These are phyloP conservation scores for Emmonsiellopsis sp. DNA, from an alignment of 2,329 filamentous ascomycete genomes.

Conservation along the genomic window DNA sequence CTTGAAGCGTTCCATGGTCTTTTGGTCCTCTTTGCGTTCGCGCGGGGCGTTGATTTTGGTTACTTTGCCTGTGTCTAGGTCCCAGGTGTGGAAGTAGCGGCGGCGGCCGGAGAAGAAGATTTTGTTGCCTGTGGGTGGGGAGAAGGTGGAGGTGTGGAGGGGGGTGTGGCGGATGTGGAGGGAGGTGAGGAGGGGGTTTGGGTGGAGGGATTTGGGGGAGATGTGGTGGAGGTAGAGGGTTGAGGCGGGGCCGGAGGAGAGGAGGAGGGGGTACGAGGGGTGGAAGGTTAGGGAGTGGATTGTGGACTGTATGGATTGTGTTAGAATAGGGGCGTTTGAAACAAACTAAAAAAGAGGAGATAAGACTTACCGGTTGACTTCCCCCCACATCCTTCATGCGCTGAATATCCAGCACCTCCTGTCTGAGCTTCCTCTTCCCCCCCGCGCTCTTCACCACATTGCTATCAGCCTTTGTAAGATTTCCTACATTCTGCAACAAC, in stretches of 20 bases:
- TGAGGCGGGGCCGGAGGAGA: slow-evolving; percentile 79
- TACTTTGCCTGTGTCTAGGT: slow-evolving; percentile 69
- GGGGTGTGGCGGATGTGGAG: slow-evolving; percentile 77
- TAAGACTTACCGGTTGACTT: slow-evolving; percentile 52
- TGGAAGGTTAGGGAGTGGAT: slow-evolving; percentile 85
- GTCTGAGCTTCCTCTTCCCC: slow-evolving; percentile 65
- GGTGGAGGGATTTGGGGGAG: slow-evolving; percentile 63
- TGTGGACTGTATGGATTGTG: slow-evolving; percentile 43
- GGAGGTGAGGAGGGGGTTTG: slow-evolving; percentile 84
- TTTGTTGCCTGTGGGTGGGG: slow-evolving; percentile 61
- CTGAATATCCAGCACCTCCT: slow-evolving; percentile 85
- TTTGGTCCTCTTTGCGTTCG: slow-evolving; percentile 67
- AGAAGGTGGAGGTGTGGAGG: slow-evolving; percentile 75
- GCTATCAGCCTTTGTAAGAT: slow-evolving; percentile 46
- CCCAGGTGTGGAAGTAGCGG: slow-evolving; percentile 90
- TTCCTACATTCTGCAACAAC: slow-evolving; percentile 66
- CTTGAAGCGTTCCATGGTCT: slow-evolving; percentile 83
- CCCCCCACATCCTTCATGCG: slow-evolving; percentile 77
- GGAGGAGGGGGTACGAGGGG: slow-evolving; percentile 74
- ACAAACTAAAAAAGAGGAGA: neutral
- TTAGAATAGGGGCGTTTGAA: neutral
- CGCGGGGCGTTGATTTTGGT: slow-evolving; percentile 70
- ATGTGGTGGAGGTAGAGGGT: slow-evolving; percentile 86
- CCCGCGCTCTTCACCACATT: slow-evolving; percentile 37
- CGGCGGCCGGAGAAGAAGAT: slow-evolving; percentile 84